Evolutionary conservation across 192 early-diverging fungal species (phyloP), one percentile per base, ranked within the genome.

Genomic region (Backusella morwellensis): DNA sequence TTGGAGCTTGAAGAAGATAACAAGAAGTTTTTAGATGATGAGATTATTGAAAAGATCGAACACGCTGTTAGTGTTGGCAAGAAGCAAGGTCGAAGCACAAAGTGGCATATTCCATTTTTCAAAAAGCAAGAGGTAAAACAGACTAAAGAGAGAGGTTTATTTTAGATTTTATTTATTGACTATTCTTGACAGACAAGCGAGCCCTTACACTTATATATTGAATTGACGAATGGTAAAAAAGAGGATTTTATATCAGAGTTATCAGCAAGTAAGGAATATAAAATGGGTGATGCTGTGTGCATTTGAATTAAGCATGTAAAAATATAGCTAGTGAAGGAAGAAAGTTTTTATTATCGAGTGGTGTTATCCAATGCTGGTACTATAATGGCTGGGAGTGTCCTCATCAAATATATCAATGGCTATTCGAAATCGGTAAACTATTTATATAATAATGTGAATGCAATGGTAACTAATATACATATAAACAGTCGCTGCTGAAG

Each of bases 311-410:
- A 40, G 9, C 6, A 40, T 40, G 38, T 12, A 12, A 44, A 44
- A 35, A 14, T 35, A 9, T 29, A 75, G 41, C 40, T 38, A 32
- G 41, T 11, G 29, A 75, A 41, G 66, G 66, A 44, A 66, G 74
- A 67, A 9, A 23, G 14, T 75, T 75, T 47, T 35, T 75, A 66
- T 34, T 75, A 34, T 29, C 35, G 19, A 75, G 63, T 29, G 74
- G 41, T 26, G 66, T 41, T 9, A 63, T 75, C 21, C 15, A 47
- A 47, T 36, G 67, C 17, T 75, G 74, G 74, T 40, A 75, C 32
- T 38, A 32, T 19, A 47, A 17, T 42, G 74, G 74, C 5, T 75
- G 74, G 74, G 29, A 67, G 11, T 75, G 74, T 75, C 74, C 74
- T n/a, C n/a, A 32, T 36, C 35, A 40, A 15, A 12, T 75, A 4